Conservation (phyloP, 2,329 filamentous ascomycete genomes). For the Monosporascus cannonballus region DNA sequence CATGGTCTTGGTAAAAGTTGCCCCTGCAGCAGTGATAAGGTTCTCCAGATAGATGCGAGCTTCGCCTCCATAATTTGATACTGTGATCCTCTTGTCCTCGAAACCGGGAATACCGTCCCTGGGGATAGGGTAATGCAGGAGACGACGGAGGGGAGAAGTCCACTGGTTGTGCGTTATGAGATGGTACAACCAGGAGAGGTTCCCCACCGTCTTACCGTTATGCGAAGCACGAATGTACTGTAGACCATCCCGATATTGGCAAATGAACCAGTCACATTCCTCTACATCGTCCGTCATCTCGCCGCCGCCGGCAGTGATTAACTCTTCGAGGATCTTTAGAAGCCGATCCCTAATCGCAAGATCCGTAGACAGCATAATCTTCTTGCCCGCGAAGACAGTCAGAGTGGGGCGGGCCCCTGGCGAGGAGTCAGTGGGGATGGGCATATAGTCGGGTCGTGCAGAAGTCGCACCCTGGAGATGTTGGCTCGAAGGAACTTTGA, state of each 20-base stretch:
- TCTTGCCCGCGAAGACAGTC: constrained; percentile 70
- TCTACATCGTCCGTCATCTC: constrained; percentile 58
- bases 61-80: constrained; percentile 96
- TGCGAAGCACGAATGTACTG: constrained; percentile 75
- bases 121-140: constrained; percentile 87
- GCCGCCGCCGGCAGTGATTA: constrained; percentile 70
- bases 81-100: constrained; percentile 67
- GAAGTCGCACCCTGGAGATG: constrained; percentile 63
- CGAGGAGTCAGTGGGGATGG: constrained; percentile 32
- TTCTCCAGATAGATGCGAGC: constrained; percentile 91
- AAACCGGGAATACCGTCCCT: constrained; percentile 75
- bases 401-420: constrained; percentile 42
- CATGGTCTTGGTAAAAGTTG: constrained; percentile 90
- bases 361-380: constrained; percentile 71
- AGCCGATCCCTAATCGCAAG: constrained; percentile 65
- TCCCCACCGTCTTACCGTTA: constrained; percentile 77
- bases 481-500: constrained; percentile 51
- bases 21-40: constrained; percentile 75
- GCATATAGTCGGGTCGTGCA: constrained; percentile 37
- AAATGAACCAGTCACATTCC: constrained; percentile 76
- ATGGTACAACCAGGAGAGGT: constrained; percentile 88
- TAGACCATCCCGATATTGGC: constrained; percentile 75
- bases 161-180: constrained; percentile 84
- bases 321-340: constrained; percentile 57
- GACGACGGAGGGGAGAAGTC: constrained; percentile 74